phyloP scores from a whole-genome alignment of 2,329 filamentous ascomycete species.

The Trichothecium sympodiale region DNA sequence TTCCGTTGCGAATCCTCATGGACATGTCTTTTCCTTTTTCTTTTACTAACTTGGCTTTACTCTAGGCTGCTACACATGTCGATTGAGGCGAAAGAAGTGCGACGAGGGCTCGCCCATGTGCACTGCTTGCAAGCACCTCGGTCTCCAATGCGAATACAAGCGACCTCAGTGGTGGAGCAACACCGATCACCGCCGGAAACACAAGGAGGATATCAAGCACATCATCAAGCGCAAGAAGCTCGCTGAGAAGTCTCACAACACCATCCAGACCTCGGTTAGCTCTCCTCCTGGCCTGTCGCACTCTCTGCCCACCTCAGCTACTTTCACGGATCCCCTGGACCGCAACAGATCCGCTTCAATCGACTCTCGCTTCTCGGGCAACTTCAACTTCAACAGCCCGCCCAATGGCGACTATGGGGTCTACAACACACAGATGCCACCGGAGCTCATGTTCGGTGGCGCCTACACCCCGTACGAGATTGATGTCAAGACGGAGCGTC shows the following conservation, averaged over 20 bases:
- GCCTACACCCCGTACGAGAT: slow-evolving; percentile 77
- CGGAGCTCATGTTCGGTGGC: slow-evolving; percentile 41
- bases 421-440: slow-evolving; percentile 53
- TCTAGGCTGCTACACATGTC: slow-evolving; percentile 58
- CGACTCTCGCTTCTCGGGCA: slow-evolving; percentile 64
- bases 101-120: slow-evolving; percentile 53
- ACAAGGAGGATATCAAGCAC: slow-evolving; percentile 94
- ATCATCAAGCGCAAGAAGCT: slow-evolving; percentile 97
- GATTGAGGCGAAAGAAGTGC: slow-evolving; percentile 58
- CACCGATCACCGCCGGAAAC: slow-evolving; percentile 69
- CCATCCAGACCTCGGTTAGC: slow-evolving; percentile 43
- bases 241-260: slow-evolving; percentile 61
- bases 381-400: slow-evolving; percentile 62
- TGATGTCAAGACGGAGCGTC: slow-evolving; percentile 89
- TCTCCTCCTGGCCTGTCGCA: slow-evolving; percentile 72
- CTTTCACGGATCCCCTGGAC: slow-evolving; percentile 63
- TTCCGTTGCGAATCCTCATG: no score
- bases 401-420: slow-evolving; percentile 46
- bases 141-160: slow-evolving; percentile 90
- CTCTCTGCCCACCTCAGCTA: slow-evolving; percentile 71
- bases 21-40: no score
- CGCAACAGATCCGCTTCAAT: slow-evolving; percentile 67
- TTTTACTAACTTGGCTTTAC: no score
- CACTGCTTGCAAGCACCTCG: slow-evolving; percentile 61
- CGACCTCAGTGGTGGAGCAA: slow-evolving; percentile 96